These are phyloP conservation scores for Annulohypoxylon moriforme DNA, from an alignment of 495 filamentous ascomycete genomes.

Conservation along the genomic window DNA sequence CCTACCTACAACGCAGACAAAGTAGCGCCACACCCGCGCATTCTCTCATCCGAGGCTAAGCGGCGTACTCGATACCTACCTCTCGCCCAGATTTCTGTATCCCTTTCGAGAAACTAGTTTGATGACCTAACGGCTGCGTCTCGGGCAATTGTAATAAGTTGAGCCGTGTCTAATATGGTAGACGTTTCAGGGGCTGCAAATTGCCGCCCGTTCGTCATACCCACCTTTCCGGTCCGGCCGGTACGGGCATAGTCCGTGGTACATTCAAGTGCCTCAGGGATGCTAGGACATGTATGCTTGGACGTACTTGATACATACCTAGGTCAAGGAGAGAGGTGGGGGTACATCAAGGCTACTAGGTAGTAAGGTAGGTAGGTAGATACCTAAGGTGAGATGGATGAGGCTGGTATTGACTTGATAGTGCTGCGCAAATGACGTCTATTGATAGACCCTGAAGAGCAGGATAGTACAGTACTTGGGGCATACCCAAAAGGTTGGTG, in stretches of 20 bases:
- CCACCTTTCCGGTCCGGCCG: conserved; percentile 17
- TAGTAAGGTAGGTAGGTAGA: background rate
- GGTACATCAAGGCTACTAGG: conserved; percentile 1
- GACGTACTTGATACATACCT: background rate
- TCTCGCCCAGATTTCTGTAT: background rate
- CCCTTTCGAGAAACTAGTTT: background rate
- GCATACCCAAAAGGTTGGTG: background rate
- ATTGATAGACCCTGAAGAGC: background rate
- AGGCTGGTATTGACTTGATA: background rate
- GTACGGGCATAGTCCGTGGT: background rate
- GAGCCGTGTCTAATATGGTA: background rate
- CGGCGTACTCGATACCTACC: background rate
- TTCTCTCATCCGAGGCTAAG: background rate
- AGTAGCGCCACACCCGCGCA: conserved; percentile 31
- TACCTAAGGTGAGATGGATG: background rate
- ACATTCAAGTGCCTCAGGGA: background rate
- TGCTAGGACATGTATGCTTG: conserved; percentile 2
- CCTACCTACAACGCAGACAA: background rate
- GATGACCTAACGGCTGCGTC: background rate
- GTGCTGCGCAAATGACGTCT: background rate
- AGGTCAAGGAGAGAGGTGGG: conserved; percentile 9
- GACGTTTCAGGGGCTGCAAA: conserved; percentile 10
- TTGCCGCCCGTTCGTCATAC: conserved; percentile 9
- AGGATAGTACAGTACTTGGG: background rate
- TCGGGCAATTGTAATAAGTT: background rate